A percentile compares a stretch with the other conserved stretches of the same genome.
phyloP scores from a whole-genome alignment of 2,329 filamentous ascomycete genomes.

The Xylaria sp. region DNA sequence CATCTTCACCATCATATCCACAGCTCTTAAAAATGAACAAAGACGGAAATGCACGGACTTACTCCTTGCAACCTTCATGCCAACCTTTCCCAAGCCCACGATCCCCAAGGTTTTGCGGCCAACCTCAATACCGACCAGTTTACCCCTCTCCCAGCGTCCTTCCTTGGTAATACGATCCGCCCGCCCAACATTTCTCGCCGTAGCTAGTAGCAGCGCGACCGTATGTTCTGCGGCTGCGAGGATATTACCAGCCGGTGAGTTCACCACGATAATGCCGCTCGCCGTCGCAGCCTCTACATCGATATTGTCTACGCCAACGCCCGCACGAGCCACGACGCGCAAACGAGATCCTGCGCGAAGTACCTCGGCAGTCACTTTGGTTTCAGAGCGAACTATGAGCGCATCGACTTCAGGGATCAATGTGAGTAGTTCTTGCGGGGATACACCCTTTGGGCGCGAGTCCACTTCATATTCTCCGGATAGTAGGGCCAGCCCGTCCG shows the following conservation, averaged over 20 bases:
- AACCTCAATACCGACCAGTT: constrained; percentile 80
- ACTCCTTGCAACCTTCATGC: constrained; percentile 73
- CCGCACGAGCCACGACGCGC: constrained; percentile 81
- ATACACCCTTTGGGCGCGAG: constrained; percentile 68
- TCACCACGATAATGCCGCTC: constrained; percentile 81
- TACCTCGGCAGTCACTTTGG: constrained; percentile 77
- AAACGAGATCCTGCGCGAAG: constrained; percentile 70
- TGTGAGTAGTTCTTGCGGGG: constrained; percentile 69
- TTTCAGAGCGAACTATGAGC: constrained; percentile 83
- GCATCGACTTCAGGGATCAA: constrained; percentile 79
- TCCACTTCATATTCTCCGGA: constrained; percentile 75
- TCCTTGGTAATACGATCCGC: constrained; percentile 75
- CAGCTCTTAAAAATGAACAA: not conserved
- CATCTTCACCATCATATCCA: too few species aligned
- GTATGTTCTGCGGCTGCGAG: constrained; percentile 83
- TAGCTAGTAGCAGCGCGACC: constrained; percentile 76
- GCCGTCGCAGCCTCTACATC: constrained; percentile 77
- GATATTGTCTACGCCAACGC: constrained; percentile 86
- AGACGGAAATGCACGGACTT: constrained; percentile 16
- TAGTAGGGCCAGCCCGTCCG: constrained; percentile 78
- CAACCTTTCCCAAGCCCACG: constrained; percentile 84
- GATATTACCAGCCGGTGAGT: constrained; percentile 82
- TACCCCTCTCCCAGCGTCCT: constrained; percentile 80
- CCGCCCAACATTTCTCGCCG: constrained; percentile 77
- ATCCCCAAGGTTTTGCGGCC: constrained; percentile 81